Conservation (phyloP, 1,284 basidiomycete genomes). For the Erythrobasidium hasegawianum region DNA sequence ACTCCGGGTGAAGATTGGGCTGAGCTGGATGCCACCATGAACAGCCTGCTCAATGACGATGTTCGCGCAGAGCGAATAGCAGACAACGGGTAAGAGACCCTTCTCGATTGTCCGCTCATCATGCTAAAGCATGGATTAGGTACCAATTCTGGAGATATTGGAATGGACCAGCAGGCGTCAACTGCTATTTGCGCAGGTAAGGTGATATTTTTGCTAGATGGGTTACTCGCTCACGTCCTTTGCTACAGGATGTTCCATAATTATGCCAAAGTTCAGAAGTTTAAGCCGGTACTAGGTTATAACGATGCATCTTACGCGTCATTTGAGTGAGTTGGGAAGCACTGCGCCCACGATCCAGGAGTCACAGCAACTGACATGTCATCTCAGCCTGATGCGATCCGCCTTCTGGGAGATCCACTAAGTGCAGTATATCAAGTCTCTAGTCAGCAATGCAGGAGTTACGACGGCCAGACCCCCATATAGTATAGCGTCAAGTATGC, state of each 20-base stretch:
- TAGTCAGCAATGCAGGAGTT: too few relatives aligned
- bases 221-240: slow-evolving; percentile 40
- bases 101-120: not conserved
- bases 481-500: too few relatives aligned
- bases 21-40: slow-evolving; percentile 46
- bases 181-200: slow-evolving; percentile 40
- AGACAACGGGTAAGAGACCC: slow-evolving; percentile 26
- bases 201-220: not conserved
- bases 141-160: slow-evolving; percentile 46
- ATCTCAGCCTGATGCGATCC: slow-evolving; percentile 1
- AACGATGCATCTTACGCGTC: slow-evolving; percentile 2
- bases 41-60: slow-evolving; percentile 42
- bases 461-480: too few relatives aligned
- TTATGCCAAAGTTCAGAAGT: slow-evolving; percentile 41
- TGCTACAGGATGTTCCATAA: slow-evolving; percentile 40
- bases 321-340: not conserved
- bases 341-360: not conserved
- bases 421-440: not conserved
- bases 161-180: slow-evolving; percentile 46
- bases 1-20: slow-evolving; percentile 41
- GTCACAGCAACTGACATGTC: not conserved
- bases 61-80: slow-evolving; percentile 46
- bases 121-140: slow-evolving; percentile 36
- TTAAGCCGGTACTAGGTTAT: not conserved
- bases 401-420: not conserved